A percentile compares a stretch with the other conserved stretches of the same genome.
These are phyloP conservation scores for Purshia tridentata DNA, from an alignment of 306 rosid genomes.

Conservation along the genomic window DNA sequence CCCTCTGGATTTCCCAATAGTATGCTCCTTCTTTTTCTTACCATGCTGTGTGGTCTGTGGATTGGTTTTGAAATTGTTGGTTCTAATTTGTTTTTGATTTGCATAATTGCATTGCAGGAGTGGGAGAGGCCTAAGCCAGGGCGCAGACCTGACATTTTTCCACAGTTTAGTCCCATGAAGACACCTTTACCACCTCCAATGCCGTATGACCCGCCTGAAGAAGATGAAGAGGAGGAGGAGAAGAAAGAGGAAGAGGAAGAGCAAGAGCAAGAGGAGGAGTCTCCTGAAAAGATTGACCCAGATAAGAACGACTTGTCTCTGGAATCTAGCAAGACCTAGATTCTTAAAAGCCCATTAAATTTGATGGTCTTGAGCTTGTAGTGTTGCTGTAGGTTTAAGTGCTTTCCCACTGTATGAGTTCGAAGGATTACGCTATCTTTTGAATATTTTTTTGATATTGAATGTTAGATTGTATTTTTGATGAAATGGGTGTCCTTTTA, in stretches of 20 bases:
- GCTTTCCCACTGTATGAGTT: not conserved
- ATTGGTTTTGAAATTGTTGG: not conserved
- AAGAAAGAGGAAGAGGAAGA: conserved; percentile 36
- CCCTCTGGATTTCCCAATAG: conserved; percentile 40
- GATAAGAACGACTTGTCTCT: conserved; percentile 11
- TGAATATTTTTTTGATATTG: not conserved
- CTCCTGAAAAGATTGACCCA: conserved; percentile 33
- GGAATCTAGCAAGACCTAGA: not conserved
- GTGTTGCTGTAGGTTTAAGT: conserved; percentile 9
- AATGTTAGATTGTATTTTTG: not conserved
- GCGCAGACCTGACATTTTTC: conserved; percentile 40
- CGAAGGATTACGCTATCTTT: not conserved
- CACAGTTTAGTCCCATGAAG: conserved; percentile 46
- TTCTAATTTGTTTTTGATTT: not conserved
- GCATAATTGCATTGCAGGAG: conserved; percentile 28
- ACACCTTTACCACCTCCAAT: conserved; percentile 42
- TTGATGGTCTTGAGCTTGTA: conserved; percentile 3
- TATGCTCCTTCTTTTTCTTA: not conserved
- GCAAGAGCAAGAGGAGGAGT: conserved; percentile 37
- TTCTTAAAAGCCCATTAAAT: not conserved
- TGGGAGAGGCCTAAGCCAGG: conserved; percentile 47
- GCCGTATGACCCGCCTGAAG: conserved; percentile 48
- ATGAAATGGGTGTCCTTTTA: not conserved
- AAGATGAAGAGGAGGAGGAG: conserved; percentile 54
- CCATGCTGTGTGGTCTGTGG: not conserved